phyloP scores from a whole-genome alignment of 2,329 filamentous ascomycete genomes.

The Colletotrichum trifolii region DNA sequence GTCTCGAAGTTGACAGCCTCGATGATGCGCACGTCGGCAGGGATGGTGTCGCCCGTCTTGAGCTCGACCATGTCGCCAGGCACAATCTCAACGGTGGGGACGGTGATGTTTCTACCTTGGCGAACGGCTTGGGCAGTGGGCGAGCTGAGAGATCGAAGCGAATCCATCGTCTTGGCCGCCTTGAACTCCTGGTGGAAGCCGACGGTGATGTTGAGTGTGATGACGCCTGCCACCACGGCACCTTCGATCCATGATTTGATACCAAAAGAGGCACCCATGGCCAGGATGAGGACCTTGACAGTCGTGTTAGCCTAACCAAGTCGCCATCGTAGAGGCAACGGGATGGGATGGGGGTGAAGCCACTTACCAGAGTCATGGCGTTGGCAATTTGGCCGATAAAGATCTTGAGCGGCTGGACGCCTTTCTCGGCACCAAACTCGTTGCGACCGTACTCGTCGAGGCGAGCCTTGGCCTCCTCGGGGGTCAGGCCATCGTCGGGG shows the following conservation, averaged over 20 bases:
- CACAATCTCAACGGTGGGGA: slow-evolving; percentile 58
- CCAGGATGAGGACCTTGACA: slow-evolving; percentile 62
- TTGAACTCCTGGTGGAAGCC: slow-evolving; percentile 59
- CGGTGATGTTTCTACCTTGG: slow-evolving; percentile 51
- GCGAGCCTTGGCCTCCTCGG: slow-evolving; percentile 63
- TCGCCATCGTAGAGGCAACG: not conserved
- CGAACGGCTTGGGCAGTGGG: slow-evolving; percentile 57
- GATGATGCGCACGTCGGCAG: slow-evolving; percentile 67
- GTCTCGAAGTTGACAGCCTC: slow-evolving; percentile 75
- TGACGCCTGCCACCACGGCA: slow-evolving; percentile 67
- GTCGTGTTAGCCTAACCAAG: not conserved
- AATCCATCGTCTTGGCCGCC: slow-evolving; percentile 63
- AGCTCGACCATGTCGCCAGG: slow-evolving; percentile 67
- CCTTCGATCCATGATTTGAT: slow-evolving; percentile 71
- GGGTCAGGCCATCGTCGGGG: slow-evolving; percentile 66
- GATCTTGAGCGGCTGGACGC: slow-evolving; percentile 72
- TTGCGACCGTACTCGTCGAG: slow-evolving; percentile 70
- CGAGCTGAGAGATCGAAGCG: slow-evolving; percentile 55
- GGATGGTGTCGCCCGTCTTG: slow-evolving; percentile 69
- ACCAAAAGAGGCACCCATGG: slow-evolving; percentile 67
- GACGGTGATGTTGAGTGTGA: slow-evolving; percentile 67
- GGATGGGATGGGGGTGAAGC: not conserved
- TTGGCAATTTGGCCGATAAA: slow-evolving; percentile 75
- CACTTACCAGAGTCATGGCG: slow-evolving; percentile 72
- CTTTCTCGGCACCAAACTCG: slow-evolving; percentile 69